Conservation (phyloP, 768 basidiomycete genomes). For the Amanita inopinata region DNA sequence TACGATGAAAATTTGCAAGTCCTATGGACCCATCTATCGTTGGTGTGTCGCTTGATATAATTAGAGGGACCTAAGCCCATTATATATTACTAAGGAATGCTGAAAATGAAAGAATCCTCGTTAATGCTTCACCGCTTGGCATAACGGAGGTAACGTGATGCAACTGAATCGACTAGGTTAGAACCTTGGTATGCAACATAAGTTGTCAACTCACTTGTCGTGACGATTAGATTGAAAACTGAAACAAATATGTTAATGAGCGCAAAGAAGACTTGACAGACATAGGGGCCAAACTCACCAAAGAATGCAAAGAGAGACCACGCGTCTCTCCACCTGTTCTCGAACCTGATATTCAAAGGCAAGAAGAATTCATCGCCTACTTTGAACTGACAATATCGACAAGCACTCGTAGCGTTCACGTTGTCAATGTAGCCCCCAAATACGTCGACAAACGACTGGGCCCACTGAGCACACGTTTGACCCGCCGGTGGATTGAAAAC, state of each 20-base stretch:
- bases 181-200: not conserved
- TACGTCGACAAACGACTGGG: constrained; percentile 45
- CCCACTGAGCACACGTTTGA: constrained; percentile 68
- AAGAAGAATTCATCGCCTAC: constrained; percentile 62
- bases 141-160: constrained; percentile 63
- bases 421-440: constrained; percentile 74
- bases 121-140: too few species aligned
- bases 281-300: constrained; percentile 23
- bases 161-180: constrained; percentile 30
- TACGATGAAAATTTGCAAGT: too few species aligned
- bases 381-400: constrained; percentile 65
- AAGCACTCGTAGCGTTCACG: constrained; percentile 43
- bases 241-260: constrained; percentile 1
- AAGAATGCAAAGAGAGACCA: constrained; percentile 59
- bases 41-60: too few species aligned
- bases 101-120: too few species aligned
- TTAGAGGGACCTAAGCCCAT: too few species aligned
- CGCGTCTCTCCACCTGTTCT: constrained; percentile 57
- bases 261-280: too few species aligned
- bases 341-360: constrained; percentile 58
- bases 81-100: too few species aligned
- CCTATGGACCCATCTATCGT: too few species aligned
- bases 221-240: constrained; percentile 64
- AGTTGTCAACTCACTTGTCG: constrained; percentile 28
- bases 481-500: constrained; percentile 64